Conservation (phyloP, 2,329 filamentous ascomycete genomes). For the Penicillium sclerotiorum region DNA sequence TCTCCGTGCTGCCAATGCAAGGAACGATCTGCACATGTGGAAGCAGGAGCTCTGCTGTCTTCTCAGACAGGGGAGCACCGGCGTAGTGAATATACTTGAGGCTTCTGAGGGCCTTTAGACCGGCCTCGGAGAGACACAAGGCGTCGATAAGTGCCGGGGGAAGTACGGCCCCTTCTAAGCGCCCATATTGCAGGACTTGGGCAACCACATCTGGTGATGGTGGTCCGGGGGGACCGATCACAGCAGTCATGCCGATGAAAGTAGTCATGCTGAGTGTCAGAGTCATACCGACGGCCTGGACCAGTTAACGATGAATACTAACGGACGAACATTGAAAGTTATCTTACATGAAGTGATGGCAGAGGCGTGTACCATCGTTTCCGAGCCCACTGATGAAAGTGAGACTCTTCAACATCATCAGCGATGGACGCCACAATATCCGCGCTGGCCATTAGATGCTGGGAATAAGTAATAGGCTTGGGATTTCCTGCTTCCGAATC, state of each 20-base stretch:
- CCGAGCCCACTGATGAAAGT: constrained; percentile 13
- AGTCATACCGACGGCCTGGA: constrained; percentile 25
- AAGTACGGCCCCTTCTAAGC: constrained; percentile 18
- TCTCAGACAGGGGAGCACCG: constrained; percentile 29
- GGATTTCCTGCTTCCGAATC: constrained; percentile 14
- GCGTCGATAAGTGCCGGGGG: constrained; percentile 27
- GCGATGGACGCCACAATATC: constrained; percentile 9
- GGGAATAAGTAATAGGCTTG: constrained; percentile 26
- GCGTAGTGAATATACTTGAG: constrained; percentile 22
- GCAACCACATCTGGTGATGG: constrained; percentile 14
- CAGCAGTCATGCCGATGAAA: constrained; percentile 15
- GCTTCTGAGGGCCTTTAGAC: constrained; percentile 17
- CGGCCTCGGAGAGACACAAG: constrained; percentile 13
- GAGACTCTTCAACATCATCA: constrained; percentile 11
- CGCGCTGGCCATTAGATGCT: constrained; percentile 21
- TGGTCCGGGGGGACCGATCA: constrained; percentile 21
- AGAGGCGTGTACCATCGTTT: constrained; percentile 24
- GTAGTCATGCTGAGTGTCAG: constrained; percentile 20
- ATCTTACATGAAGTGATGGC: constrained; percentile 26
- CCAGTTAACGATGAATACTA: too few relatives aligned
- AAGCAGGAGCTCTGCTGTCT: constrained; percentile 26
- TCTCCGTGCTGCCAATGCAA: constrained; percentile 29
- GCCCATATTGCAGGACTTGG: constrained; percentile 21
- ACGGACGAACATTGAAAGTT: too few relatives aligned
- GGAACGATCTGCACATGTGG: constrained; percentile 17